phyloP scores from a whole-genome alignment of 1,284 basidiomycete genomes.

The Somion occarium region DNA sequence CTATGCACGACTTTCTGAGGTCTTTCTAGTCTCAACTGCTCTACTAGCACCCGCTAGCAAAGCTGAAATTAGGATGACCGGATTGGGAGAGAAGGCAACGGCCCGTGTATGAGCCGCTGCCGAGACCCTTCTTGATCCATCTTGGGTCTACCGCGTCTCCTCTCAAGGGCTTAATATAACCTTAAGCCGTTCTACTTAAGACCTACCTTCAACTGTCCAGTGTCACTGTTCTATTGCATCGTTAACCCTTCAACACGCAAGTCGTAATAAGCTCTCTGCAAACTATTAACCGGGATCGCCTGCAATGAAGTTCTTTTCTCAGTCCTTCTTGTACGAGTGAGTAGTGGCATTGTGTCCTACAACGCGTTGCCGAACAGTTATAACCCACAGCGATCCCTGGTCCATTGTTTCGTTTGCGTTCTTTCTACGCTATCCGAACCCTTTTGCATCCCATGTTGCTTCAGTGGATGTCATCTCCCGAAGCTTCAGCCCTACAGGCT shows the following conservation, averaged over 20 bases:
- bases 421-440: slow-evolving; percentile 96
- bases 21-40: neutral
- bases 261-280: neutral
- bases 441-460: slow-evolving; percentile 89
- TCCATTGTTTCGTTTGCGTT: slow-evolving; percentile 89
- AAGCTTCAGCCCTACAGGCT: slow-evolving; percentile 62
- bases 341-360: slow-evolving; percentile 25
- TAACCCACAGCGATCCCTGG: slow-evolving; percentile 72
- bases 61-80: neutral
- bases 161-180: too few species aligned
- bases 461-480: slow-evolving; percentile 94
- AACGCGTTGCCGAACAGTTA: slow-evolving; percentile 3
- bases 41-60: neutral
- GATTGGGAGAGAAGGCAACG: neutral
- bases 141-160: too few species aligned
- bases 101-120: neutral
- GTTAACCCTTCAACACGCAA: too few species aligned
- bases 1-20: neutral
- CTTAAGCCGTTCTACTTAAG: too few species aligned
- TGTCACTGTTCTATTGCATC: too few species aligned
- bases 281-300: slow-evolving; percentile 29
- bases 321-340: slow-evolving; percentile 78
- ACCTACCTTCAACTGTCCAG: too few species aligned
- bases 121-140: neutral
- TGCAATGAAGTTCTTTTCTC: slow-evolving; percentile 75